Conservation (phyloP, 176 grass and related monocot genomes). For the Chrysopogon serrulatus region DNA sequence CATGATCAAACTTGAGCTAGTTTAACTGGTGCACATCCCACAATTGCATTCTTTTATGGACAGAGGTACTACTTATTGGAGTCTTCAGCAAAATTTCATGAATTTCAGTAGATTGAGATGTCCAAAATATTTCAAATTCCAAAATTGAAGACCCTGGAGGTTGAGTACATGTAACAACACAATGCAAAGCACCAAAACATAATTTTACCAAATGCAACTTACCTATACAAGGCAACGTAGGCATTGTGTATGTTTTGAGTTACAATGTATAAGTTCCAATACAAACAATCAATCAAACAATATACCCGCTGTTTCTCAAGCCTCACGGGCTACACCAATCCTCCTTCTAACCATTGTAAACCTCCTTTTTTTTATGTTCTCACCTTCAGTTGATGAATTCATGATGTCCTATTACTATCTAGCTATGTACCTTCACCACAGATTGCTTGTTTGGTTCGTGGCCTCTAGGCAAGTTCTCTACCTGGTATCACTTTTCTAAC, state of each 20-base stretch:
- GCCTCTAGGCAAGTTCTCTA: not conserved
- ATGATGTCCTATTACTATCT: not conserved
- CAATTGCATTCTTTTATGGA: too few relatives aligned
- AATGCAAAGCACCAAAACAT: not conserved
- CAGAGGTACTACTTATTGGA: too few relatives aligned
- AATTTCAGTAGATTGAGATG: not conserved
- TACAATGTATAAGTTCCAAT: not conserved
- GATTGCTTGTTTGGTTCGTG: not conserved
- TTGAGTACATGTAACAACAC: not conserved
- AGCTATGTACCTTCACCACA: not conserved
- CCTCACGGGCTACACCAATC: not conserved
- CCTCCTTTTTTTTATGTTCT: not conserved
- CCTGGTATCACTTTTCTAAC: not conserved
- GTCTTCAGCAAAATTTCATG: accelerated
- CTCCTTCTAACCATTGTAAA: not conserved
- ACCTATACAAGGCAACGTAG: not conserved
- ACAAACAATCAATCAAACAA: not conserved
- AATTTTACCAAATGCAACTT: not conserved
- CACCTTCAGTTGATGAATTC: not conserved
- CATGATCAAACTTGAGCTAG: too few relatives aligned
- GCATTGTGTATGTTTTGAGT: not conserved
- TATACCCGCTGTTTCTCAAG: not conserved
- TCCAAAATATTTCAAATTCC: not conserved
- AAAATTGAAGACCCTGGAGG: not conserved
- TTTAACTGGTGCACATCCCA: too few relatives aligned